Evolutionary conservation across 176 grass and related monocot species (phyloP), one percentile per base, ranked within the genome.

Genomic region (Chrysopogon serrulatus): DNA sequence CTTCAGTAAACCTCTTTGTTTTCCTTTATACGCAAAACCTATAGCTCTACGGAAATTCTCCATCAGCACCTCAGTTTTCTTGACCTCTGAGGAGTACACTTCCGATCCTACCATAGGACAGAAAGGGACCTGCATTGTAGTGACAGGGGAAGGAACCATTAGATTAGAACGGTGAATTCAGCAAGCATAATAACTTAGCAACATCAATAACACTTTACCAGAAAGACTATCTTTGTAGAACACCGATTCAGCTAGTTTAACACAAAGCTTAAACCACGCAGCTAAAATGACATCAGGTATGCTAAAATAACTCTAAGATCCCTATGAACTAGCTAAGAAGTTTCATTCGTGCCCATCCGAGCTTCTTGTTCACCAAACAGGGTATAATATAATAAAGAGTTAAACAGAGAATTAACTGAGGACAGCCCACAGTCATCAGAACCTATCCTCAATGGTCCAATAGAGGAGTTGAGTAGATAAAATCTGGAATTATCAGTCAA

Each of bases 21-120:
- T 90, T 99, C 96, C 75, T 99, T 99, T 82, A 98, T 93, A 87
- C 93, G 93, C 86, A 98, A 82, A 82, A 32, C 93, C 93, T 80
- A 98, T 98, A 87, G 91, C 77, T 85, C 93, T 88, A 87, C 93
- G 81, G 30, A 94, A 99, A 90, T 96, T 88, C 59, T 99, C 96
- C 93, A 94, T 96, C 45, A 99, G 81, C 79, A 99, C 91, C 83
- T 94, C 93, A 56, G 96, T 99, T 86, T 99, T 99, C 76, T 99
- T 99, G 36, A 99, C 96, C 87, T 99, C 96, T 47, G 93, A 83
- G 35, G 96, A 99, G 65, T 99, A 96, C 15, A 99, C 96, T 76
- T 99, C 93, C 30, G 96, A 99, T 85, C 96, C 96, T 76, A 99
- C 96, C 96, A 99, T 99, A 49, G 93, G 93, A 74, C 96, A 99